Percentiles rank a stretch among this genome's conserved stretches.
phyloP scores from a whole-genome alignment of 2,329 filamentous ascomycete species.

The Teratosphaeria viscida region DNA sequence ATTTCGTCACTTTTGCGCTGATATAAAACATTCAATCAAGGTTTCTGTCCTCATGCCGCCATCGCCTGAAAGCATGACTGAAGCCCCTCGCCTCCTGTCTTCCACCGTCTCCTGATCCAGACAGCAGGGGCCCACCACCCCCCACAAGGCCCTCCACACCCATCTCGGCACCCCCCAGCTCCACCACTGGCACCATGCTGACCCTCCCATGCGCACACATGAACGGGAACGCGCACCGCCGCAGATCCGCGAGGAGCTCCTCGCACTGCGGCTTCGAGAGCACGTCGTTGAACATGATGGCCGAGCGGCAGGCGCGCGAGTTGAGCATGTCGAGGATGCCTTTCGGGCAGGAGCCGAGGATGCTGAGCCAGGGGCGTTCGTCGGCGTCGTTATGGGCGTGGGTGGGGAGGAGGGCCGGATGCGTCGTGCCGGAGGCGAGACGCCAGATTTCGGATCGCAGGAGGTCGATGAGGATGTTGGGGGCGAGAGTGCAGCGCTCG shows the following conservation, averaged over 20 bases:
- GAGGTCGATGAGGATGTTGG: slow-evolving; percentile 60
- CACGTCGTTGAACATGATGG: slow-evolving; percentile 77
- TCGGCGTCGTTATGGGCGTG: background rate
- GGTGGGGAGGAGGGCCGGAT: background rate
- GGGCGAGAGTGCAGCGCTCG: slow-evolving; percentile 65
- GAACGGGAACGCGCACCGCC: slow-evolving; percentile 61
- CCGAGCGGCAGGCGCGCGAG: slow-evolving; percentile 65
- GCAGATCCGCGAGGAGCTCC: slow-evolving; percentile 47
- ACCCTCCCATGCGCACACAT: slow-evolving; percentile 68
- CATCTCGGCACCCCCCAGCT: slow-evolving; percentile 2
- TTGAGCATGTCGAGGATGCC: slow-evolving; percentile 68
- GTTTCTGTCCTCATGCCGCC: too few relatives aligned
- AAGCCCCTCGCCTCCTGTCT: too few relatives aligned
- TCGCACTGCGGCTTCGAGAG: slow-evolving; percentile 50
- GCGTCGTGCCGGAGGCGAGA: slow-evolving; percentile 29
- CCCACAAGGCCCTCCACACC: too few relatives aligned
- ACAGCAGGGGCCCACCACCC: too few relatives aligned
- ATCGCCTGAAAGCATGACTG: too few relatives aligned
- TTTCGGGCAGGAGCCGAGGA: slow-evolving; percentile 59
- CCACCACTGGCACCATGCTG: slow-evolving; percentile 38
- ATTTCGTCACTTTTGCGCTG: too few relatives aligned
- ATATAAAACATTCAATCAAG: too few relatives aligned
- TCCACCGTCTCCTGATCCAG: too few relatives aligned
- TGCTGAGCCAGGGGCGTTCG: slow-evolving; percentile 44
- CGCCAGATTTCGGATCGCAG: slow-evolving; percentile 67